phyloP scores from a whole-genome alignment of 345 rosid genomes.

The Brassica carinata region DNA sequence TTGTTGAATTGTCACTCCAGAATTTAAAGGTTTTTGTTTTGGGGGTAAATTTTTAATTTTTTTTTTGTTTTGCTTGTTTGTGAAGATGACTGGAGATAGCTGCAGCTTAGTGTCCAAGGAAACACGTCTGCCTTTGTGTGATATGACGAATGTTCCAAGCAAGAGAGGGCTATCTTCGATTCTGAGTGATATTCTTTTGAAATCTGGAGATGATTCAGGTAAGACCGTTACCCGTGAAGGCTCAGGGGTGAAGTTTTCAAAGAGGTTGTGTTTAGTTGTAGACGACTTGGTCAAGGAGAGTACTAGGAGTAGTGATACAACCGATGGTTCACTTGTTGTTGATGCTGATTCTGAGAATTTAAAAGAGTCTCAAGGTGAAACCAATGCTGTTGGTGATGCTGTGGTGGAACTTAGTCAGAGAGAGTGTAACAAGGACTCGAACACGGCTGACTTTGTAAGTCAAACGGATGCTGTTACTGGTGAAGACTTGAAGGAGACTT shows the following conservation, averaged over 20 bases:
- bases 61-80: background rate
- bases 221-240: constrained; percentile 29
- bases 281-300: constrained; percentile 54
- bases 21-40: background rate
- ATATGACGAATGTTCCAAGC: constrained; percentile 59
- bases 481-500: constrained; percentile 32
- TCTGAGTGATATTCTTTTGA: constrained; percentile 44
- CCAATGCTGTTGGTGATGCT: constrained; percentile 9
- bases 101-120: constrained; percentile 35
- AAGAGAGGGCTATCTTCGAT: constrained; percentile 57
- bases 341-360: constrained; percentile 22
- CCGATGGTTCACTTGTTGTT: constrained; percentile 26
- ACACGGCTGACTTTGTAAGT: constrained; percentile 18
- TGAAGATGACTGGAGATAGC: constrained; percentile 58
- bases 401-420: constrained; percentile 41
- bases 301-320: constrained; percentile 31
- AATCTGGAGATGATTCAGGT: constrained; percentile 43
- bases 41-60: background rate
- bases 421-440: constrained; percentile 40
- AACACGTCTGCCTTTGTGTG: constrained; percentile 51
- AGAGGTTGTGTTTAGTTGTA: constrained; percentile 53
- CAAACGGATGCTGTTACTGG: constrained; percentile 26
- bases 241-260: constrained; percentile 42
- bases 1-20: background rate
- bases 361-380: constrained; percentile 38